Percentiles rank a stretch among this genome's conserved stretches.
These are phyloP conservation scores for Gynandropsis gynandra DNA, from an alignment of 345 rosid species.

Conservation along the genomic window DNA sequence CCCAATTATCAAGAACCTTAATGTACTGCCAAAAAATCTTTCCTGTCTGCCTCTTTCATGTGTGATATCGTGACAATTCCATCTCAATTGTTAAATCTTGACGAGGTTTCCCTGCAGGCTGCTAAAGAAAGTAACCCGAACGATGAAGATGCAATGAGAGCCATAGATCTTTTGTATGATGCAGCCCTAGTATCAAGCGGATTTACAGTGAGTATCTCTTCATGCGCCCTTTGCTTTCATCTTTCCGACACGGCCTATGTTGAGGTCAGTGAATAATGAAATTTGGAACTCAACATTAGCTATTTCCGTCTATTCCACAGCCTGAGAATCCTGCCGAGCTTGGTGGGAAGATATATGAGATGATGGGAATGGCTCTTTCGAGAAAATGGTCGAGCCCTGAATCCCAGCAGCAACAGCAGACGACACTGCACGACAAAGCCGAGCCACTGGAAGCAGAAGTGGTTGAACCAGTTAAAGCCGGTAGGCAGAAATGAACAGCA, in stretches of 20 bases:
- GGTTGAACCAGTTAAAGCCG: constrained; percentile 66
- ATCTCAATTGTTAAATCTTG: not conserved
- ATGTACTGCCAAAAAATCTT: constrained; percentile 34
- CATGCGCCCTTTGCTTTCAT: not conserved
- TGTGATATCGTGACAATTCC: not conserved
- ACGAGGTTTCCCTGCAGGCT: constrained; percentile 38
- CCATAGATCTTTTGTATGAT: constrained; percentile 81
- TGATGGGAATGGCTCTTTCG: constrained; percentile 79
- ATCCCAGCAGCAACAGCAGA: constrained; percentile 22
- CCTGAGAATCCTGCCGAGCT: constrained; percentile 94
- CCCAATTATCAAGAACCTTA: constrained; percentile 59
- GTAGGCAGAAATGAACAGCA: constrained; percentile 47
- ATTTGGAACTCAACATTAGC: too few species aligned
- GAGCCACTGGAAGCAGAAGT: constrained; percentile 73
- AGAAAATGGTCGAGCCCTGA: constrained; percentile 66
- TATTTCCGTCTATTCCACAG: constrained; percentile 32
- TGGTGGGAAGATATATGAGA: constrained; percentile 94
- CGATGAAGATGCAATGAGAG: constrained; percentile 73
- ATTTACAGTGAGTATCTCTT: constrained; percentile 55
- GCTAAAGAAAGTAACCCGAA: constrained; percentile 62
- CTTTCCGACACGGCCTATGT: not conserved
- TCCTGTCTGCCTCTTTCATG: constrained; percentile 3
- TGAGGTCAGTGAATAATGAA: too few species aligned
- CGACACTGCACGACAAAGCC: constrained; percentile 20
- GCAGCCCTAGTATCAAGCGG: constrained; percentile 95